Evolutionary conservation across 2,329 filamentous ascomycete species (phyloP).

Genomic region (Sclerotinia trifoliorum): DNA sequence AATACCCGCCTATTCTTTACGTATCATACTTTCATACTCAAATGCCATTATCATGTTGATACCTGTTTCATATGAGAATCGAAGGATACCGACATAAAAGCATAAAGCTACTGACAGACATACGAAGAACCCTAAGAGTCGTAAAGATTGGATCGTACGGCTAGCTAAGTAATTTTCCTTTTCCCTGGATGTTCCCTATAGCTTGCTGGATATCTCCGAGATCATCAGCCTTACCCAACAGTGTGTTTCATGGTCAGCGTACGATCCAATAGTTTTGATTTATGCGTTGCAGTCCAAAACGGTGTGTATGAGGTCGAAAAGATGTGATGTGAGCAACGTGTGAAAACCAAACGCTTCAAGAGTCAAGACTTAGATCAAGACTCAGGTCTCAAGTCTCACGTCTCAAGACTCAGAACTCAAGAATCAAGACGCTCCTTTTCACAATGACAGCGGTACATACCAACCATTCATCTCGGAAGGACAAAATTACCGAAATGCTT

Average conservation of each 20-base stretch:
- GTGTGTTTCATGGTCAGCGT: conserved; percentile 2
- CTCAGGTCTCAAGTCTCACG: too few relatives aligned
- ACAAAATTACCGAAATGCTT: background rate
- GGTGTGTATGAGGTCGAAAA: background rate
- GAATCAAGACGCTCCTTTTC: background rate
- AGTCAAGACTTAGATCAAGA: background rate
- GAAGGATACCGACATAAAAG: background rate
- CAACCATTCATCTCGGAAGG: background rate
- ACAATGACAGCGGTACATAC: background rate
- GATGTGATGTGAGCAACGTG: background rate
- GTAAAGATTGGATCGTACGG: background rate
- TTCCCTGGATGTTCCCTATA: background rate
- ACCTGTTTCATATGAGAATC: background rate
- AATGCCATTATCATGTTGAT: background rate
- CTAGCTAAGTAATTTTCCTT: background rate
- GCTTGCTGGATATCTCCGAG: conserved; percentile 8
- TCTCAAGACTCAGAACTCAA: too few relatives aligned
- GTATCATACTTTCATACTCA: background rate
- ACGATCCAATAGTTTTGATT: background rate
- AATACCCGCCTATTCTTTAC: background rate
- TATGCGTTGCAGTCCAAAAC: background rate
- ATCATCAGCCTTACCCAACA: conserved; percentile 1
- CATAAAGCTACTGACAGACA: background rate
- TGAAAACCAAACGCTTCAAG: background rate
- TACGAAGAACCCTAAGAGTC: background rate